Evolutionary conservation across 2,329 filamentous ascomycete genomes (phyloP).

Genomic region (Endocalyx cinctus): DNA sequence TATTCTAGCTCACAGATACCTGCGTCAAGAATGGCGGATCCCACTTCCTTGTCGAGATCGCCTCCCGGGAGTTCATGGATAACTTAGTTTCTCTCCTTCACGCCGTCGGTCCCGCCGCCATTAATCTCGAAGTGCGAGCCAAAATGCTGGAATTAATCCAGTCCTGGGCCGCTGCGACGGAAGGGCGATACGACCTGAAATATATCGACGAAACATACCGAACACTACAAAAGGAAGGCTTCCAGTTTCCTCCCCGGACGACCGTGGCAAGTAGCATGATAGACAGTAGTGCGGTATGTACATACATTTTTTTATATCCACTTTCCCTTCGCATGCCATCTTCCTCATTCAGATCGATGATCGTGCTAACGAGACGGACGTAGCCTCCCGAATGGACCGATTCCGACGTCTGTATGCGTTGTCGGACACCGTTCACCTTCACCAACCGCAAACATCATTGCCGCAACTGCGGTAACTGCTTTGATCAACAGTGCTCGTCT

Average conservation of each 20-base stretch:
- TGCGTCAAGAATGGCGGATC: conserved; percentile 97
- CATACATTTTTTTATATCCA: conserved; percentile 18
- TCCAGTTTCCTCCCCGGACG: conserved; percentile 80
- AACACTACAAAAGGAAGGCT: conserved; percentile 77
- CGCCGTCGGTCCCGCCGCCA: conserved; percentile 65
- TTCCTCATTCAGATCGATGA: too few species aligned
- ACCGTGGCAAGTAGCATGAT: conserved; percentile 95
- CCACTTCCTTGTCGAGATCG: conserved; percentile 93
- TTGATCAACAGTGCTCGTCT: conserved; percentile 90
- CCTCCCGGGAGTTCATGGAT: conserved; percentile 97
- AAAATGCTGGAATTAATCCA: conserved; percentile 95
- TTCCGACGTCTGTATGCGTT: conserved; percentile 98
- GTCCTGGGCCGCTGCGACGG: conserved; percentile 84
- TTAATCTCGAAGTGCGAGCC: conserved; percentile 79
- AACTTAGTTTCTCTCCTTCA: conserved; percentile 88
- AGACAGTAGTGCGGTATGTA: conserved; percentile 88
- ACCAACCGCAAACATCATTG: conserved; percentile 99
- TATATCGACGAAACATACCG: conserved; percentile 90
- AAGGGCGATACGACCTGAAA: conserved; percentile 73
- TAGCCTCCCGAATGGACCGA: conserved; percentile 96
- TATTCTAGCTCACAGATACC: conserved; percentile 77
- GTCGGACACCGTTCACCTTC: conserved; percentile 90
- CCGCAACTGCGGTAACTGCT: conserved; percentile 95
- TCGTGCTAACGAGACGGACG: too few species aligned
- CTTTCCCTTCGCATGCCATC: not conserved